phyloP scores from a whole-genome alignment of 371 early-diverging fungal genomes.

The Phascolomyces articulosus region DNA sequence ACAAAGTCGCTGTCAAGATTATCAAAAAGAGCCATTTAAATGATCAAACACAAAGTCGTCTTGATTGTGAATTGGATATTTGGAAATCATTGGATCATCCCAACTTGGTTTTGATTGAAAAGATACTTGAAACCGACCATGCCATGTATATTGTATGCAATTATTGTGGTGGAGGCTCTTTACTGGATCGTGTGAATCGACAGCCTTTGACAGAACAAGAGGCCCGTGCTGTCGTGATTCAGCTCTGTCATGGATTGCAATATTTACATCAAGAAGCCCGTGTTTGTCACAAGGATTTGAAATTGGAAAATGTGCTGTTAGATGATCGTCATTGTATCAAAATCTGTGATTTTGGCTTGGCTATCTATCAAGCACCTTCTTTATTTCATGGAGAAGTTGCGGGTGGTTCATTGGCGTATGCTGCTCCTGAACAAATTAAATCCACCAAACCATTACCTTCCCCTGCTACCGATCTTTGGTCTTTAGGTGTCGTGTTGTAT shows the following conservation, averaged over 20 bases:
- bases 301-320: constrained; percentile 89
- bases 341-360: constrained; percentile 91
- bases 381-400: constrained; percentile 10
- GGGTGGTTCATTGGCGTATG: constrained; percentile 80
- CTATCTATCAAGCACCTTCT: constrained; percentile 45
- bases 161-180: constrained; percentile 60
- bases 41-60: constrained; percentile 18
- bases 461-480: constrained; percentile 81
- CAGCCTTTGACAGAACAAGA: not conserved
- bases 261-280: constrained; percentile 79
- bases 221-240: constrained; percentile 60
- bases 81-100: constrained; percentile 80
- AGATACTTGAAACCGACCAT: constrained; percentile 66
- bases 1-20: constrained; percentile 62
- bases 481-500: constrained; percentile 82
- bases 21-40: constrained; percentile 34
- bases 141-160: constrained; percentile 73
- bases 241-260: constrained; percentile 71
- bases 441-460: constrained; percentile 40
- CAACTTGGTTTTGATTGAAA: constrained; percentile 62
- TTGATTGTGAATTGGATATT: constrained; percentile 65
- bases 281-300: constrained; percentile 91
- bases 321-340: constrained; percentile 61
- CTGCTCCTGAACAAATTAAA: constrained; percentile 76
- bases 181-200: constrained; percentile 39